Evolutionary conservation across 2,329 filamentous ascomycete genomes (phyloP).

Genomic region (Xylariaceae sp.): DNA sequence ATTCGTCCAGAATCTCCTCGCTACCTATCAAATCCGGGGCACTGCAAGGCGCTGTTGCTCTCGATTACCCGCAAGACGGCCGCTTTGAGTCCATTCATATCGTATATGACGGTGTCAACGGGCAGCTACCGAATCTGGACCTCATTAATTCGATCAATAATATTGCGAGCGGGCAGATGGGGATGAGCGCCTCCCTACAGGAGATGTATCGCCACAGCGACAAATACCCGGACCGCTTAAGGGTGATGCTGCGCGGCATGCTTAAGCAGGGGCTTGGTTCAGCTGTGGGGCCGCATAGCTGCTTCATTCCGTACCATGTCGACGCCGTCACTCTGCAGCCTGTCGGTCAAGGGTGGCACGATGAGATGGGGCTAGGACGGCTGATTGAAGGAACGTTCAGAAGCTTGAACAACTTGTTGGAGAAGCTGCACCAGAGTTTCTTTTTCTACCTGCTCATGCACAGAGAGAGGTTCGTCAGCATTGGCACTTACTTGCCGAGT

Average conservation of each 20-base stretch:
- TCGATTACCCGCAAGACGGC: slow-evolving; percentile 84
- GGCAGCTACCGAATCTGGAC: slow-evolving; percentile 91
- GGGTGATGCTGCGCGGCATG: slow-evolving; percentile 90
- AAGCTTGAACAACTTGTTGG: slow-evolving; percentile 91
- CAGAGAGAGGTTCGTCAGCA: slow-evolving; percentile 89
- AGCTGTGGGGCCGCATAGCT: slow-evolving; percentile 85
- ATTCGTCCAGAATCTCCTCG: slow-evolving; percentile 63
- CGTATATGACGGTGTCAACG: slow-evolving; percentile 92
- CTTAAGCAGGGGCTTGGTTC: slow-evolving; percentile 85
- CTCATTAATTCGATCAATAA: slow-evolving; percentile 90
- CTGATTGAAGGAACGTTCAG: slow-evolving; percentile 87
- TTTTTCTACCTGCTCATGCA: slow-evolving; percentile 98
- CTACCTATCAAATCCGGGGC: slow-evolving; percentile 89
- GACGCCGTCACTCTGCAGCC: slow-evolving; percentile 93
- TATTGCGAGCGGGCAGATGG: slow-evolving; percentile 89
- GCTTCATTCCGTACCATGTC: slow-evolving; percentile 96
- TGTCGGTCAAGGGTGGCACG: slow-evolving; percentile 88
- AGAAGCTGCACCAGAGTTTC: slow-evolving; percentile 97
- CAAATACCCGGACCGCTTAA: slow-evolving; percentile 74
- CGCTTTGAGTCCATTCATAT: slow-evolving; percentile 86
- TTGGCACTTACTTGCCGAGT: slow-evolving; percentile 92
- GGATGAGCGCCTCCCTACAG: slow-evolving; percentile 77
- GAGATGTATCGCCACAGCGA: slow-evolving; percentile 76
- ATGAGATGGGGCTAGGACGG: slow-evolving; percentile 92
- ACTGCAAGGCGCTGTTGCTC: slow-evolving; percentile 85